Conservation (phyloP, 352 stramenopile species). For the Pythium myriotylum region DNA sequence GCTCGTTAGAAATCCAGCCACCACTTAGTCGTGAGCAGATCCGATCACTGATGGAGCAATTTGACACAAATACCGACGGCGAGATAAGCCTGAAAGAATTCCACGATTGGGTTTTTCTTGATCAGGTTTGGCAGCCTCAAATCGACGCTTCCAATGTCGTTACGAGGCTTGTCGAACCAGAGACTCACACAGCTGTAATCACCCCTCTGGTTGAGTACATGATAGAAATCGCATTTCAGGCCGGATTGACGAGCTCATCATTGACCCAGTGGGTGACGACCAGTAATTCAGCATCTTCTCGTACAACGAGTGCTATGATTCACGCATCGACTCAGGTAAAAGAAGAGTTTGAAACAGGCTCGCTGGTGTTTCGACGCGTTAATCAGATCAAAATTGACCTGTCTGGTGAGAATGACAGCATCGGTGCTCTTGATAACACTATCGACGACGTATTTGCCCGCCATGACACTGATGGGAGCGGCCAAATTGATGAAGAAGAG, state of each 20-base stretch:
- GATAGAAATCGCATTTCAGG: slow-evolving; percentile 42
- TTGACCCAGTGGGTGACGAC: slow-evolving; percentile 44
- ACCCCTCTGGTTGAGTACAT: slow-evolving; percentile 42
- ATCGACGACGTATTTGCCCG: slow-evolving; percentile 54
- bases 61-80: slow-evolving; percentile 70
- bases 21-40: slow-evolving; percentile 51
- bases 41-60: slow-evolving; percentile 53
- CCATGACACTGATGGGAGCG: slow-evolving; percentile 57
- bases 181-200: slow-evolving; percentile 40
- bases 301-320: slow-evolving; percentile 16
- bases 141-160: slow-evolving; percentile 1
- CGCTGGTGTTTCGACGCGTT: slow-evolving; percentile 54
- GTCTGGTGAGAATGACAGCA: slow-evolving; percentile 20
- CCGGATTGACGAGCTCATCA: slow-evolving; percentile 35
- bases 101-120: slow-evolving; percentile 61
- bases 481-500: slow-evolving; percentile 57
- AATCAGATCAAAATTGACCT: slow-evolving; percentile 35
- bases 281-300: slow-evolving; percentile 27
- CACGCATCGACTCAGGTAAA: slow-evolving; percentile 4
- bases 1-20: slow-evolving; percentile 52
- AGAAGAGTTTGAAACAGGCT: slow-evolving; percentile 16
- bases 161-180: slow-evolving; percentile 12
- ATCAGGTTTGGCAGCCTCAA: slow-evolving; percentile 55
- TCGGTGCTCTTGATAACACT: slow-evolving; percentile 15
- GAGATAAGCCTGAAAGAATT: slow-evolving; percentile 74